Evolutionary conservation across 345 rosid species (phyloP).

Genomic region (Pugionium dolabratum): DNA sequence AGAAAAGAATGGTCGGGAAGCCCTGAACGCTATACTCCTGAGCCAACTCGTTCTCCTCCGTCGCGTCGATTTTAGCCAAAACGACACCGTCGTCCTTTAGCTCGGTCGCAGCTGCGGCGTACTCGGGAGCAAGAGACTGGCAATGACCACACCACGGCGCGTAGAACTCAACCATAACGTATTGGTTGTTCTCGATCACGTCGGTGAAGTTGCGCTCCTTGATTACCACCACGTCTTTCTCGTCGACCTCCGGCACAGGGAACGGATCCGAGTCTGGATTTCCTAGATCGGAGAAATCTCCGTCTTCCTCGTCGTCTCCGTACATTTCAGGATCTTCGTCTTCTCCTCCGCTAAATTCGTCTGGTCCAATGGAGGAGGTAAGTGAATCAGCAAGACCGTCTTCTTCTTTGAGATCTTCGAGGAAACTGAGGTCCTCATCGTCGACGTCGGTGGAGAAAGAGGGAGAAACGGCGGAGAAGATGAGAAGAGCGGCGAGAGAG

Average conservation of each 20-base stretch:
- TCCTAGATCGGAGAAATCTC: slow-evolving; percentile 61
- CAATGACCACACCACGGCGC: slow-evolving; percentile 99
- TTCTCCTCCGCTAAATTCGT: slow-evolving; percentile 33
- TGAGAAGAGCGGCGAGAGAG: slow-evolving; percentile 53
- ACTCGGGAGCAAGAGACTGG: slow-evolving; percentile 94
- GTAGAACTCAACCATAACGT: slow-evolving; percentile 95
- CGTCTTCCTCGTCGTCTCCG: slow-evolving; percentile 47
- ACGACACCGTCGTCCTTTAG: slow-evolving; percentile 64
- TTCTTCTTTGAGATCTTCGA: slow-evolving; percentile 49
- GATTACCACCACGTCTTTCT: slow-evolving; percentile 84
- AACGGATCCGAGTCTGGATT: slow-evolving; percentile 53
- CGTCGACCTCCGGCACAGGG: slow-evolving; percentile 73
- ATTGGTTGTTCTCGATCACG: slow-evolving; percentile 58
- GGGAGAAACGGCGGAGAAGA: slow-evolving; percentile 51
- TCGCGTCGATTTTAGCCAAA: slow-evolving; percentile 91
- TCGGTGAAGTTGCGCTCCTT: slow-evolving; percentile 78
- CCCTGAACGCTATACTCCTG: slow-evolving; percentile 83
- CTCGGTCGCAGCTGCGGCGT: slow-evolving; percentile 96
- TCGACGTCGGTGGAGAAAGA: slow-evolving; percentile 47
- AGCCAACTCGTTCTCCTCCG: slow-evolving; percentile 85
- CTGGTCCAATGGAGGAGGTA: slow-evolving; percentile 4
- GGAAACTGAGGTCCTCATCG: slow-evolving; percentile 84
- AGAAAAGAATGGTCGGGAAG: slow-evolving; percentile 80
- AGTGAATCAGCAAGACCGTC: slow-evolving; percentile 15
- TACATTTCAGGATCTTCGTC: slow-evolving; percentile 42